phyloP scores from a whole-genome alignment of 768 basidiomycete genomes.

The Collybia nuda region DNA sequence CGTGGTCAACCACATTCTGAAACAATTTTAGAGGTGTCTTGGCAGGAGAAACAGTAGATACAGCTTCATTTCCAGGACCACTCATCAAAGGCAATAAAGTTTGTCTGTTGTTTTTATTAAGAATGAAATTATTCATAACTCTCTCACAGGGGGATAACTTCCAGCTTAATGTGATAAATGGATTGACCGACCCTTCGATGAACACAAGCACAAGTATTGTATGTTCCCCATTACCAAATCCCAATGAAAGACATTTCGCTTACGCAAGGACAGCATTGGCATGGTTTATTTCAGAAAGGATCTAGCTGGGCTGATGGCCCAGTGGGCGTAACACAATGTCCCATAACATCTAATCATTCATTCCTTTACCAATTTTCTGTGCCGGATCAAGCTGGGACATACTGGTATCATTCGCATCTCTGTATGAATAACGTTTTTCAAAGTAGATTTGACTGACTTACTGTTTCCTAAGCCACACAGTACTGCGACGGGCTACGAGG shows the following conservation, averaged over 20 bases:
- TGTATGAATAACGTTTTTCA: constrained; percentile 19
- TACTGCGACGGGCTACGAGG: constrained; percentile 49
- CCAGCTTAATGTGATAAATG: constrained; percentile 20
- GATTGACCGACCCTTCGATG: constrained; percentile 19
- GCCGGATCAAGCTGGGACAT: constrained; percentile 24
- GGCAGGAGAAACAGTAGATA: constrained; percentile 10
- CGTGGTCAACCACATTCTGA: neutral
- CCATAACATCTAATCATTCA: constrained; percentile 32
- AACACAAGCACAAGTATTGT: constrained; percentile 22
- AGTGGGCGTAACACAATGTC: constrained; percentile 39
- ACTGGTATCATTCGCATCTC: constrained; percentile 30
- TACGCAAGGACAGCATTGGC: constrained; percentile 34
- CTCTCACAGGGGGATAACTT: constrained; percentile 18
- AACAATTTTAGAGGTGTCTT: constrained; percentile 19
- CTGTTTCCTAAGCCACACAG: constrained; percentile 33
- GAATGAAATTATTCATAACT: neutral
- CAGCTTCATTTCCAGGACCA: constrained; percentile 26
- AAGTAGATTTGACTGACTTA: constrained; percentile 19
- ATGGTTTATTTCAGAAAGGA: constrained; percentile 43
- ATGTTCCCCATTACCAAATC: neutral
- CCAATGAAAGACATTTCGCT: constrained; percentile 10
- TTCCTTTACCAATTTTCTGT: constrained; percentile 38
- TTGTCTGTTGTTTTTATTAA: neutral
- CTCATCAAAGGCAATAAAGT: constrained; percentile 27
- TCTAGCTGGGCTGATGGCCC: constrained; percentile 35